These are phyloP conservation scores for Brassica napus DNA, from an alignment of 345 rosid species.

Conservation along the genomic window Da-Ae NC_063448.1:39378501-39379000, in stretches of 20 bases:
- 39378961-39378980: background rate
- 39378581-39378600: background rate
- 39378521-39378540: conserved; percentile 30
- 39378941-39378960: conserved; percentile 70
- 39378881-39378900: conserved; percentile 93
- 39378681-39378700: background rate
- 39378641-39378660: background rate
- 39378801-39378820: background rate
- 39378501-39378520: conserved; percentile 4
- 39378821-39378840: conserved; percentile 9
- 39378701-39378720: conserved; percentile 18
- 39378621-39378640: too few species aligned
- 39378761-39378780: background rate
- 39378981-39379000: background rate
- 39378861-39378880: conserved; percentile 60
- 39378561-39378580: conserved; percentile 11
- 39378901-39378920: conserved; percentile 81
- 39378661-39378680: background rate
- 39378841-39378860: conserved; percentile 32
- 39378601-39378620: background rate
- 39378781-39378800: background rate
- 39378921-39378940: conserved; percentile 71
- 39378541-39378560: conserved; percentile 7
- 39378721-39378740: background rate
- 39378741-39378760: conserved; percentile 25